Percentiles rank a stretch among this genome's conserved stretches.
These are phyloP conservation scores for Boletellus deceptivus DNA, from an alignment of 1,284 basidiomycete species.

Conservation along the genomic window DNA sequence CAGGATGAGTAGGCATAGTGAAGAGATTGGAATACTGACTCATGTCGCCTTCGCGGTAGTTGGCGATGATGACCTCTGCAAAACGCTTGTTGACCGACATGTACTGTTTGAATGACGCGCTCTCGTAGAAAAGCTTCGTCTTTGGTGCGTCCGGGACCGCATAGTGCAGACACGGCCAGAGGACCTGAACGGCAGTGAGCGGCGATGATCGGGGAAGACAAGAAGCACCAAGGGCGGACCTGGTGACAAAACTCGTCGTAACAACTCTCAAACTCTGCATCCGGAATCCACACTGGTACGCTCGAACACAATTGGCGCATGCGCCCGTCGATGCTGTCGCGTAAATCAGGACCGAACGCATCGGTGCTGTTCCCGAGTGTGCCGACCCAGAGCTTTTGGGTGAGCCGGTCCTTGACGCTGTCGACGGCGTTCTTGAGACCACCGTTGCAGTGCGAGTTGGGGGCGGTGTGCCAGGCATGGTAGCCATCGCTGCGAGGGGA, in stretches of 20 bases:
- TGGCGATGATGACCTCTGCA: slow-evolving; percentile 71
- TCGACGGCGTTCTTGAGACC: slow-evolving; percentile 78
- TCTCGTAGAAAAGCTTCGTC: slow-evolving; percentile 79
- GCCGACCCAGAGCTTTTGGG: slow-evolving; percentile 76
- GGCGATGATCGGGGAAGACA: neutral
- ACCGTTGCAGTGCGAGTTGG: slow-evolving; percentile 74
- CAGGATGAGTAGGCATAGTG: neutral
- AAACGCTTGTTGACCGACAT: slow-evolving; percentile 82
- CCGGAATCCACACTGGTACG: slow-evolving; percentile 79
- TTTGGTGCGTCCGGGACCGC: slow-evolving; percentile 83
- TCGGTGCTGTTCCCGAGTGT: slow-evolving; percentile 72
- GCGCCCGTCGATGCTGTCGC: slow-evolving; percentile 56
- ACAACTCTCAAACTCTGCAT: slow-evolving; percentile 70
- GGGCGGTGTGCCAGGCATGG: slow-evolving; percentile 55
- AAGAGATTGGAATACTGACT: slow-evolving; percentile 34
- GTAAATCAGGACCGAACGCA: slow-evolving; percentile 52
- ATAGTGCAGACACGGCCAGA: slow-evolving; percentile 89
- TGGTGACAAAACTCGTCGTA: slow-evolving; percentile 91
- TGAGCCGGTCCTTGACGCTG: slow-evolving; percentile 53
- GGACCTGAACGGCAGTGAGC: slow-evolving; percentile 44
- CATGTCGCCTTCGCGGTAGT: slow-evolving; percentile 81
- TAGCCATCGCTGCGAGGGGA: slow-evolving; percentile 12
- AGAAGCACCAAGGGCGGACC: slow-evolving; percentile 31
- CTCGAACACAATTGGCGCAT: slow-evolving; percentile 58
- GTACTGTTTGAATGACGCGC: slow-evolving; percentile 75